Conservation (phyloP, 2,329 filamentous ascomycete species). For the Ilyonectria destructans region DNA sequence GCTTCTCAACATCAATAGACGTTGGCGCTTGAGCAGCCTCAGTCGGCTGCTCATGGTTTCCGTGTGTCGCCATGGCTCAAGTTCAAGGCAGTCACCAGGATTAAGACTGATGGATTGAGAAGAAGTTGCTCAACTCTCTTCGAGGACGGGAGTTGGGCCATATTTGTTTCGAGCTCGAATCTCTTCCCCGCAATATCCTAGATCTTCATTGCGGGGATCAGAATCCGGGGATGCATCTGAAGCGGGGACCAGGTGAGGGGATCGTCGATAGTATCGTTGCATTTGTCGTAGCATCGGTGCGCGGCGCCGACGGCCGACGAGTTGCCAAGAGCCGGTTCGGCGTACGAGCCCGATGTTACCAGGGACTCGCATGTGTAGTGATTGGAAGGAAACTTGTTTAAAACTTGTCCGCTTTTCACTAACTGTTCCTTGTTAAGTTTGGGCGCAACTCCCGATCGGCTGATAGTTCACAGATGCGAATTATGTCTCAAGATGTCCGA, state of each 20-base stretch:
- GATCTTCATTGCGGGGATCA: neutral
- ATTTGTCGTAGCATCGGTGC: neutral
- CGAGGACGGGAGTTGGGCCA: neutral
- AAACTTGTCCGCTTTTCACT: neutral
- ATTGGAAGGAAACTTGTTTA: neutral
- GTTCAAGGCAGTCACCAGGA: neutral
- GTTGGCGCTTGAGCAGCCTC: neutral
- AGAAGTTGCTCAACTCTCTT: neutral
- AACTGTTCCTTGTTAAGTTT: too few relatives aligned
- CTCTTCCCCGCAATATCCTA: constrained; percentile 5
- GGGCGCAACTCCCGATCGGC: too few relatives aligned
- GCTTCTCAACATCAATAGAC: constrained; percentile 3
- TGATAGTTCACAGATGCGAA: too few relatives aligned
- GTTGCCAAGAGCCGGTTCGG: neutral
- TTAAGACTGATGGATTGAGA: neutral
- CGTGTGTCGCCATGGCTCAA: neutral
- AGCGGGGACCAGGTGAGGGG: constrained; percentile 1
- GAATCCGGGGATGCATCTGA: constrained; percentile 3
- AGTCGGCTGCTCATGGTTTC: neutral
- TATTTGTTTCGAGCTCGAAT: neutral
- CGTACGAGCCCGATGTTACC: neutral
- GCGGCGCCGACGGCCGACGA: constrained; percentile 11
- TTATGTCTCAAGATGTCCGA: neutral
- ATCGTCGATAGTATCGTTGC: neutral
- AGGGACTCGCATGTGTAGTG: neutral